Percentiles rank a stretch among this genome's conserved stretches.
These are phyloP conservation scores for Colletotrichum plurivorum DNA, from an alignment of 2,329 filamentous ascomycete species.

Conservation along the genomic window DNA sequence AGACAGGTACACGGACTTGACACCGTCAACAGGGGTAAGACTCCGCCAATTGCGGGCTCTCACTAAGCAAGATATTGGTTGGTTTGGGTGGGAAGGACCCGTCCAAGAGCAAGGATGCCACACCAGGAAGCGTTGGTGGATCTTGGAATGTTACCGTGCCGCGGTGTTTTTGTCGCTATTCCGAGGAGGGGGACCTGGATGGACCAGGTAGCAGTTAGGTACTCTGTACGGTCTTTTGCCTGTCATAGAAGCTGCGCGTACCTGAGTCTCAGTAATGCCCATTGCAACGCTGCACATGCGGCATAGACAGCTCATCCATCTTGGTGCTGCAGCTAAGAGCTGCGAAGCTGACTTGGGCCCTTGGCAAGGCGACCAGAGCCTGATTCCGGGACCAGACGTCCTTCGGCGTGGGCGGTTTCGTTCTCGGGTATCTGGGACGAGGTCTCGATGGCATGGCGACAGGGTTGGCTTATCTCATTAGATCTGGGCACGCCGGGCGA, in stretches of 20 bases:
- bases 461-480: conserved; percentile 12
- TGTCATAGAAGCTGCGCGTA: conserved; percentile 1
- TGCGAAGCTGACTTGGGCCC: background rate
- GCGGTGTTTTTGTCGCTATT: no score
- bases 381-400: conserved; percentile 1
- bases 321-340: conserved; percentile 14
- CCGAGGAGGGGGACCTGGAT: conserved; percentile 29
- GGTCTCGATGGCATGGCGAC: background rate
- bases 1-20: conserved; percentile 16
- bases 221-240: background rate
- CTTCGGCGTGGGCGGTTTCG: background rate
- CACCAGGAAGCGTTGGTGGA: conserved; percentile 15
- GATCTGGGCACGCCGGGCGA: background rate
- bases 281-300: conserved; percentile 9
- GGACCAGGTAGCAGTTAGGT: conserved; percentile 19
- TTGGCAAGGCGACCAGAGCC: background rate
- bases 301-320: conserved; percentile 29
- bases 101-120: background rate
- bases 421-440: background rate
- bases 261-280: conserved; percentile 8
- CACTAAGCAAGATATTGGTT: conserved; percentile 25
- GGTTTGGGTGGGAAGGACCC: background rate
- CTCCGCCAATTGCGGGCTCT: conserved; percentile 13
- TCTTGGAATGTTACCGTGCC: conserved; percentile 1
- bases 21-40: background rate